Base-by-base conservation (phyloP, 139 green algal genomes). In the Choricystis sp. region DNA sequence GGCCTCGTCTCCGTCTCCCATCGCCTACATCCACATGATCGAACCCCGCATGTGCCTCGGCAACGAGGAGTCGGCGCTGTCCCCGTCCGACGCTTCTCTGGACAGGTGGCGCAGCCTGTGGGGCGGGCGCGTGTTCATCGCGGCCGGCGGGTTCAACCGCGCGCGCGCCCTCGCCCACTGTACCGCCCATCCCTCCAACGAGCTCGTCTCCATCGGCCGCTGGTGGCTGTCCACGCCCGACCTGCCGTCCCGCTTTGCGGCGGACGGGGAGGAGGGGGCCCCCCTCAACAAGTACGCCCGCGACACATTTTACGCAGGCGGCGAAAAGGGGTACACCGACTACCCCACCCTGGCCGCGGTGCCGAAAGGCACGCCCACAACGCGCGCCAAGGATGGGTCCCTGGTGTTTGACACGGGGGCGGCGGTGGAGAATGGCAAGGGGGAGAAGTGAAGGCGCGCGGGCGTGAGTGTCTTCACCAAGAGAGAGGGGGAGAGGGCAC, bases 311-410 rank as follows among this genome's bases (percentile, higher is more conserved):
- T 94, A 91, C 72, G 67, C 62, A 26, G 62, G 25, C 28, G 49
- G 52, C 29, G 63, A 29, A 23, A 57, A 82, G 70, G 85, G 86
- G 28, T 94, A 94, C 73, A 74, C 59, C 1, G 86, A 94, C 74
- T 94, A 94, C 71, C 81, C 83, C 29, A 87, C 82, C 68, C 63
- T 93, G 52, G 79, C n/a, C n/a, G n/a, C n/a, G n/a, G n/a, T n/a
- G n/a, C n/a, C n/a, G n/a, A n/a, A n/a, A n/a, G n/a, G n/a, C n/a
- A n/a, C n/a, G n/a, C n/a, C n/a, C n/a, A n/a, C n/a, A n/a, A n/a
- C n/a, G n/a, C n/a, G n/a, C n/a, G n/a, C n/a, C n/a, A n/a, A n/a
- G n/a, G n/a, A n/a, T n/a, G n/a, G n/a, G n/a, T n/a, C n/a, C n/a
- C n/a, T n/a, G n/a, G n/a, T n/a, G n/a, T n/a, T n/a, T n/a, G n/a